phyloP scores from a whole-genome alignment of 2,329 filamentous ascomycete species.

The Exophiala alcalophila region DNA sequence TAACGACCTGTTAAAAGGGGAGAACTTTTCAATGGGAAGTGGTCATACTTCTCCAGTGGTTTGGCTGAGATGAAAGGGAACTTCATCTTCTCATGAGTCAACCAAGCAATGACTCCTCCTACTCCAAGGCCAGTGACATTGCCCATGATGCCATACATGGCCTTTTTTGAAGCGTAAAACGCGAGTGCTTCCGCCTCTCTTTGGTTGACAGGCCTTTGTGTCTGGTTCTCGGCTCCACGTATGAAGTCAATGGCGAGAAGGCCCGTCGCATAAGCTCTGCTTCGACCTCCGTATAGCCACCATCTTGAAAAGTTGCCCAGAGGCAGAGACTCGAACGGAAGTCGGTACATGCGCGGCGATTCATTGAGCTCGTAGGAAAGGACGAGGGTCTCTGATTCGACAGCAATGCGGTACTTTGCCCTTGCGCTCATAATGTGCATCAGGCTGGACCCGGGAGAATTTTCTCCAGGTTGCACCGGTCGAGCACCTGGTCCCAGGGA shows the following conservation, averaged over 20 bases:
- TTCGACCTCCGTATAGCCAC: slow-evolving; percentile 22
- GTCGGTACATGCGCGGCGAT: slow-evolving; percentile 16
- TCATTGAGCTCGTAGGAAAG: slow-evolving; percentile 27
- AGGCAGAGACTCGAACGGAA: slow-evolving; percentile 28
- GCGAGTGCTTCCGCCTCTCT: slow-evolving; percentile 28
- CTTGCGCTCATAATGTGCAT: slow-evolving; percentile 23
- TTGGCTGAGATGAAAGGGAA: slow-evolving; percentile 29
- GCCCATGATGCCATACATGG: slow-evolving; percentile 17
- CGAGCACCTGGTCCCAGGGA: slow-evolving; percentile 30
- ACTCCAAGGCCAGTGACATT: slow-evolving; percentile 7
- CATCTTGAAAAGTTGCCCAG: slow-evolving; percentile 21
- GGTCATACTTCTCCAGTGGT: slow-evolving; percentile 25
- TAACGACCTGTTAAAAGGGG: slow-evolving; percentile 22
- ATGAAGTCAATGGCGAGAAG: slow-evolving; percentile 25
- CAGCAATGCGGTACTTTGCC: slow-evolving; percentile 22
- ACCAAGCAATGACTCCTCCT: slow-evolving; percentile 17
- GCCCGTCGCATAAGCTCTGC: slow-evolving; percentile 16
- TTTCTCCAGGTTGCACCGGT: slow-evolving; percentile 21
- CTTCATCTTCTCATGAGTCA: slow-evolving; percentile 26
- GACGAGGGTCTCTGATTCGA: slow-evolving; percentile 18
- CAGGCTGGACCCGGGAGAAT: slow-evolving; percentile 5
- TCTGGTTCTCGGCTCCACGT: slow-evolving; percentile 23
- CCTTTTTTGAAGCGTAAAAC: slow-evolving; percentile 20
- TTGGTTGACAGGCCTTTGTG: slow-evolving; percentile 21
- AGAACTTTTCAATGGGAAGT: slow-evolving; percentile 22